Conservation (phyloP, 129 eudicot genomes). For the Flaveria sonorensis region DNA sequence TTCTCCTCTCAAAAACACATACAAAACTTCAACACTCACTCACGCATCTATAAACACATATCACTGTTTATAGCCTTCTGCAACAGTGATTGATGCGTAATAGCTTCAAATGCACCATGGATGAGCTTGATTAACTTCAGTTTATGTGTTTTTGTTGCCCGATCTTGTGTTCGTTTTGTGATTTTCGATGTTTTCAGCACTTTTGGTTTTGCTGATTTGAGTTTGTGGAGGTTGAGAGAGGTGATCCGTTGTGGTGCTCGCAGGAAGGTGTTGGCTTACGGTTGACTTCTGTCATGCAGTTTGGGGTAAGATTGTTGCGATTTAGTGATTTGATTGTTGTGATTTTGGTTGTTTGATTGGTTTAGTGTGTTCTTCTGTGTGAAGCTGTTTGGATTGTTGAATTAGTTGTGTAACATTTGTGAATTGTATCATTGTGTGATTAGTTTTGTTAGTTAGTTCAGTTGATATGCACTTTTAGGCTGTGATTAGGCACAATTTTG, state of each 20-base stretch:
- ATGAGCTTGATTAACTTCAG: constrained; percentile 9
- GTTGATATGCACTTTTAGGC: constrained; percentile 4
- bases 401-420: not conserved
- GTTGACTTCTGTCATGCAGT: constrained; percentile 38
- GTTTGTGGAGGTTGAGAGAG: constrained; percentile 25
- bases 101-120: constrained; percentile 2
- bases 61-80: not conserved
- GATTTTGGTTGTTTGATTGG: constrained; percentile 6
- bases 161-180: constrained; percentile 6
- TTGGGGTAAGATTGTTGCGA: constrained; percentile 21
- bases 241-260: constrained; percentile 17
- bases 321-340: not conserved
- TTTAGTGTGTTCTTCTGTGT: constrained; percentile 13
- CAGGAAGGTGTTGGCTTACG: not conserved
- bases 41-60: not conserved
- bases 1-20: not conserved
- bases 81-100: not conserved
- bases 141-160: not conserved
- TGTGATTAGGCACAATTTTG: not conserved
- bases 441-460: not conserved
- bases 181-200: constrained; percentile 12
- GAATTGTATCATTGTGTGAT: not conserved
- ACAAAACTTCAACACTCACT: not conserved
- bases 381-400: constrained; percentile 15
- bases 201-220: constrained; percentile 9